Evolutionary conservation across 306 rosid genomes (phyloP), one percentile per base, ranked within the genome.

Genomic region (Psophocarpus tetragonolobus): DNA sequence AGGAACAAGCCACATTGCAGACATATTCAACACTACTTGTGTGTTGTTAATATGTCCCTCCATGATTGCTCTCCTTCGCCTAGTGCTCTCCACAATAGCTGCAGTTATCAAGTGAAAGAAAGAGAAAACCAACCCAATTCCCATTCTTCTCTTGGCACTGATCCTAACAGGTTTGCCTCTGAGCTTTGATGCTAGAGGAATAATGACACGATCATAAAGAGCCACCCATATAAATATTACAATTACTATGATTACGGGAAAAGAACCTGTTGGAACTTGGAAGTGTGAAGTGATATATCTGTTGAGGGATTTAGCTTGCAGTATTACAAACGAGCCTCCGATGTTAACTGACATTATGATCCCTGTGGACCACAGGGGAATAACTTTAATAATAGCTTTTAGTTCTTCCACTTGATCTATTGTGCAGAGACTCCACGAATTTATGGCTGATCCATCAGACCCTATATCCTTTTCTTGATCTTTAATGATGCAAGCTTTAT

Each of bases 361-460:
- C 44, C 90, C 87, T 0, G 88, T 73, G 57, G 91, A 88, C 95
- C 97, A 92, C 2, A 92, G 41, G 0, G 97, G 93, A 13, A 92
- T 83, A 4, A 92, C 88, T 80, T 73, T 85, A 14, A 92, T 24
- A 8, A 92, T 86, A 15, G 88, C 83, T 65, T 90, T 92, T 0
- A 92, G 88, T 71, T 88, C 91, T 78, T 92, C 95, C 8, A 87
- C 93, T 84, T 92, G 82, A 70, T 84, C 86, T 26, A 80, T 42
- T 23, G 91, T 81, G 87, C 95, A 92, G 2, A 92, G 87, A 56
- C 76, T 84, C 97, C 94, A 90, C 4, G 91, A 89, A 88, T 89
- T 50, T 62, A 71, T 15, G 27, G 91, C 92, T 36, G 80, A 85
- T 1, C 91, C 92, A 54, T 85, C 91, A 10, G 80, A 64, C 47